phyloP scores from a whole-genome alignment of 2,329 filamentous ascomycete genomes.

The Aspergillus japonicus region DNA sequence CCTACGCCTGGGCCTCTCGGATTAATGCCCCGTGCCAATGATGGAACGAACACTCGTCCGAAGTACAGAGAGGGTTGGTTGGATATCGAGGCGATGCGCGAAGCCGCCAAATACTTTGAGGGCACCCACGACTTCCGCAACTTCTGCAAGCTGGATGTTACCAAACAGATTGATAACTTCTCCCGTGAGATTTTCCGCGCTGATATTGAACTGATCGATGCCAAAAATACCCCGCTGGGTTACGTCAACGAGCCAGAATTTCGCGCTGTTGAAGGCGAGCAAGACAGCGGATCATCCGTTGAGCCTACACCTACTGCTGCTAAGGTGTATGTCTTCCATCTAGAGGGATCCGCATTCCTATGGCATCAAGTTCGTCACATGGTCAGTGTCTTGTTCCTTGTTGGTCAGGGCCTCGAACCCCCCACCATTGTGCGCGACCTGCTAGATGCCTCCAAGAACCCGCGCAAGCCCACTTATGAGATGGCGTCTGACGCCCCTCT shows the following conservation, averaged over 20 bases:
- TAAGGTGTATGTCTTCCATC: slow-evolving; percentile 82
- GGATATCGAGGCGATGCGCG: slow-evolving; percentile 81
- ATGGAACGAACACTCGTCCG: slow-evolving; percentile 21
- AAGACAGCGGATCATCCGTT: slow-evolving; percentile 17
- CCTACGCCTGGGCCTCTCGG: slow-evolving; percentile 61
- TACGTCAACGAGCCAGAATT: slow-evolving; percentile 55
- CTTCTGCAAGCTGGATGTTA: slow-evolving; percentile 89
- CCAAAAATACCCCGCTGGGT: slow-evolving; percentile 53
- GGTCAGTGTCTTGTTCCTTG: slow-evolving; percentile 85
- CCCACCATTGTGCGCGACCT: slow-evolving; percentile 71
- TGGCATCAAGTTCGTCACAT: slow-evolving; percentile 99
- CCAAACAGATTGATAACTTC: slow-evolving; percentile 86
- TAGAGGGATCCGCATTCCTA: slow-evolving; percentile 87
- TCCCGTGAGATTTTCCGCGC: slow-evolving; percentile 75
- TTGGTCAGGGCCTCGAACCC: slow-evolving; percentile 82
- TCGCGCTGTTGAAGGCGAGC: slow-evolving; percentile 32
- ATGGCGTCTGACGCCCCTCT: slow-evolving; percentile 89
- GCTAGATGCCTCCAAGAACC: slow-evolving; percentile 69
- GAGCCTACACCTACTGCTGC: slow-evolving; percentile 38
- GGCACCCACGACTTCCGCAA: slow-evolving; percentile 94
- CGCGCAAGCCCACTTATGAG: slow-evolving; percentile 78
- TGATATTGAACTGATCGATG: slow-evolving; percentile 69
- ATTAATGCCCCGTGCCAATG: slow-evolving; percentile 37
- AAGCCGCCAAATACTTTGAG: slow-evolving; percentile 75
- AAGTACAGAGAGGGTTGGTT: slow-evolving; percentile 69